Percentiles rank a stretch among this genome's conserved stretches.
Conservation (phyloP, 176 grass and related monocot genomes). For the Stipa capillata region DNA sequence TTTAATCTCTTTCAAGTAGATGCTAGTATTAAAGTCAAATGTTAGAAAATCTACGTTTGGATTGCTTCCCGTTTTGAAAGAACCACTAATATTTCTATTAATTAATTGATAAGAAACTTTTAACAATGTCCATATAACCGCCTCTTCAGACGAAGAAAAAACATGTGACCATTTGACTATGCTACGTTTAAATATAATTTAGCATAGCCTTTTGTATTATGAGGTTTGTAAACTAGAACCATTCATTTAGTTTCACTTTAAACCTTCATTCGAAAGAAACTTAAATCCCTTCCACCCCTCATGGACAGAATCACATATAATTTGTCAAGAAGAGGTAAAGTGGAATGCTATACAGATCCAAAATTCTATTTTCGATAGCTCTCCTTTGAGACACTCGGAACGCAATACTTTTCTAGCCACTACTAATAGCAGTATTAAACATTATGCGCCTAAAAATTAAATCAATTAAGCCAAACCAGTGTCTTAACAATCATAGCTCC, state of each 20-base stretch:
- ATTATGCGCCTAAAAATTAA: background rate
- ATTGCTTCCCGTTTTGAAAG: background rate
- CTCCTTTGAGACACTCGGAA: no score
- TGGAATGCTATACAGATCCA: background rate
- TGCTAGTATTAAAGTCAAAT: background rate
- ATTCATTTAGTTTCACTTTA: background rate
- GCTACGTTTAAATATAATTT: background rate
- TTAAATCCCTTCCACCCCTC: background rate
- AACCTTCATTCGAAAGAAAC: background rate
- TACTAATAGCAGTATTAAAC: no score
- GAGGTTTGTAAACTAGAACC: background rate
- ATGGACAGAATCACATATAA: no score
- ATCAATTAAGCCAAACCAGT: background rate
- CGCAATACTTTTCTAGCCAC: no score
- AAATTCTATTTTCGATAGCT: no score
- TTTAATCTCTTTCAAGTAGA: background rate
- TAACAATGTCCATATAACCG: background rate
- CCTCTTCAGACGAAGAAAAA: no score
- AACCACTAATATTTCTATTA: no score
- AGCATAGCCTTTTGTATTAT: background rate
- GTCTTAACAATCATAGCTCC: background rate
- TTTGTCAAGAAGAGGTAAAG: background rate
- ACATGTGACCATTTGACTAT: background rate
- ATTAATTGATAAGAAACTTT: background rate
- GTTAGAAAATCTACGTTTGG: background rate